These are phyloP conservation scores for Phytophthora kernoviae DNA, from an alignment of 352 stramenopile species.

Conservation along the genomic window DNA sequence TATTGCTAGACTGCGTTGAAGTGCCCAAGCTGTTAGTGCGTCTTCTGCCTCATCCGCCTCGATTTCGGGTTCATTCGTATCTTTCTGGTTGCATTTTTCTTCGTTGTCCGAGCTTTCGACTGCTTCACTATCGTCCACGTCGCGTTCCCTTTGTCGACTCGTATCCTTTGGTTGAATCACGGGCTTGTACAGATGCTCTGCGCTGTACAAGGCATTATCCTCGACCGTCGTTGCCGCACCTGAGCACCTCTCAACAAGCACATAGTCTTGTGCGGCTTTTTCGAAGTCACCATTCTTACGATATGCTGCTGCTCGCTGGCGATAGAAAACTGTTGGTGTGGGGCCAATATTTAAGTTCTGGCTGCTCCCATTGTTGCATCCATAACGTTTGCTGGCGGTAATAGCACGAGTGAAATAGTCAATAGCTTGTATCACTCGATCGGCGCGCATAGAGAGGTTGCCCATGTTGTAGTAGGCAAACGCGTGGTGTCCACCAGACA, in stretches of 20 bases:
- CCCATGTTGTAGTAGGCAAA: slow-evolving; percentile 64
- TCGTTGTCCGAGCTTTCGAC: slow-evolving; percentile 3
- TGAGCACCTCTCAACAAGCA: slow-evolving; percentile 15
- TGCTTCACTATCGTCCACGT: slow-evolving; percentile 6
- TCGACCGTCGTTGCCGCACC: slow-evolving; percentile 2
- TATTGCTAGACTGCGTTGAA: slow-evolving; percentile 35
- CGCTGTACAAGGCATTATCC: slow-evolving; percentile 16
- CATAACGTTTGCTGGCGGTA: slow-evolving; percentile 25
- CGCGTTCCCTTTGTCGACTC: background rate
- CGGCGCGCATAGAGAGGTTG: slow-evolving; percentile 55
- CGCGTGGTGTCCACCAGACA: slow-evolving; percentile 28
- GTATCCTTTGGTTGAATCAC: slow-evolving; percentile 8
- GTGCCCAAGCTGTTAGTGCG: slow-evolving; percentile 25
- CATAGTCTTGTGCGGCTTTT: slow-evolving; percentile 64
- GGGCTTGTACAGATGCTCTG: slow-evolving; percentile 21
- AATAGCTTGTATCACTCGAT: slow-evolving; percentile 44
- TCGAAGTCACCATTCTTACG: slow-evolving; percentile 65
- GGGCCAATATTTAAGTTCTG: slow-evolving; percentile 10
- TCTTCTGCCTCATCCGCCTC: slow-evolving; percentile 17
- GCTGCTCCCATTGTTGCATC: background rate
- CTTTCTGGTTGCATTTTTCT: slow-evolving; percentile 8
- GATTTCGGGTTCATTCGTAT: slow-evolving; percentile 4
- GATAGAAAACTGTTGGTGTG: slow-evolving; percentile 46
- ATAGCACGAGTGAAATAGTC: slow-evolving; percentile 53
- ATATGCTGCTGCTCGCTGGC: slow-evolving; percentile 57